Conservation (phyloP, 805 yeast species). For the Zygoascus biomembranicola region DNA sequence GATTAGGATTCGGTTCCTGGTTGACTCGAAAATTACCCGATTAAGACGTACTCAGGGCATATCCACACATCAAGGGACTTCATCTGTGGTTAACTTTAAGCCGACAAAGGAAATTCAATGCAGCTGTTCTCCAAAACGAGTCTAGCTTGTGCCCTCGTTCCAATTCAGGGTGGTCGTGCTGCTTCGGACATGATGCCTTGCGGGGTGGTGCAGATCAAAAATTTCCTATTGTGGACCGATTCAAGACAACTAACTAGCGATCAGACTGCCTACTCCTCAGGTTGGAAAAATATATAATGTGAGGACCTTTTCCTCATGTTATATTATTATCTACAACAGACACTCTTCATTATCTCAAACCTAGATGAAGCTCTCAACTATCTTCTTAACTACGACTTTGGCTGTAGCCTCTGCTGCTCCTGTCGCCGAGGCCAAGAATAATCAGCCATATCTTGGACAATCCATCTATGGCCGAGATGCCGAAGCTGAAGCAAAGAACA, state of each 20-base stretch:
- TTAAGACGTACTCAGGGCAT: not conserved
- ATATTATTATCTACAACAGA: not conserved
- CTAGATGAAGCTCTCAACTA: not conserved
- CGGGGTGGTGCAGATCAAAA: not conserved
- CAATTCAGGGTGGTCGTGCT: not conserved
- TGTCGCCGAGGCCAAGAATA: conserved; percentile 1
- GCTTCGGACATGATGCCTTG: not conserved
- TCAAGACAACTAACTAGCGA: not conserved
- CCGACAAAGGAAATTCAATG: not conserved
- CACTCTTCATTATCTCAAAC: not conserved
- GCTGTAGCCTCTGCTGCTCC: not conserved
- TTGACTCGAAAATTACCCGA: not conserved
- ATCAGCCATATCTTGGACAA: not conserved
- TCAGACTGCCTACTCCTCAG: too few relatives aligned
- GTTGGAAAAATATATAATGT: not conserved
- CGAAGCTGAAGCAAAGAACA: conserved; percentile 4
- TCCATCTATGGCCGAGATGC: conserved; percentile 4
- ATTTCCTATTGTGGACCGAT: not conserved
- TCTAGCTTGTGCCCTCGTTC: not conserved
- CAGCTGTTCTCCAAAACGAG: not conserved
- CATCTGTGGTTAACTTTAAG: not conserved
- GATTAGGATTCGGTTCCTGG: not conserved
- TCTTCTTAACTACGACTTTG: not conserved
- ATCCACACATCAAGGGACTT: not conserved
- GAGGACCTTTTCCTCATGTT: not conserved